Conservation (phyloP, 2,329 filamentous ascomycete genomes). For the Colletotrichum salicis region DNA sequence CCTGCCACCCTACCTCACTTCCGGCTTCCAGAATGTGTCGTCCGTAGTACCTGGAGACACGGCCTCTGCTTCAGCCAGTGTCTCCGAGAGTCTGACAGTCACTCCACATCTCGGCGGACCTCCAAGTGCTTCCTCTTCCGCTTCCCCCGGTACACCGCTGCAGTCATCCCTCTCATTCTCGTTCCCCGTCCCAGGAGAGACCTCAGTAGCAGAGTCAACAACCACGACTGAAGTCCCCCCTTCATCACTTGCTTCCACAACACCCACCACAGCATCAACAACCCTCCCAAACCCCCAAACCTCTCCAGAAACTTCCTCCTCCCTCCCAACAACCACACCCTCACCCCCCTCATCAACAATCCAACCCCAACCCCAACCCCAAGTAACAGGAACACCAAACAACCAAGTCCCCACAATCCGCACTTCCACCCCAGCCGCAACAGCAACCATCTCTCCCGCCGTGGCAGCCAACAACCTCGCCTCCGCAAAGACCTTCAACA, state of each 20-base stretch:
- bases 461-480: conserved; percentile 58
- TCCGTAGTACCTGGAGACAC: background rate
- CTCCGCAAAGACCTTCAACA: conserved; percentile 58
- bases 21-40: conserved; percentile 9
- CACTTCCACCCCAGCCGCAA: conserved; percentile 47
- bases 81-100: background rate
- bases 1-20: conserved; percentile 15
- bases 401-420: conserved; percentile 55
- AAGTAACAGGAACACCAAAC: conserved; percentile 49
- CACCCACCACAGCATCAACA: background rate
- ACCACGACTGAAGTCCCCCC: background rate
- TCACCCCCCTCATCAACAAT: background rate
- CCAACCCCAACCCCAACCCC: background rate
- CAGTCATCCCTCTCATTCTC: conserved; percentile 28
- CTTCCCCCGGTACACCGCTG: background rate
- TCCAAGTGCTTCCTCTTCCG: background rate
- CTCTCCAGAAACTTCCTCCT: background rate
- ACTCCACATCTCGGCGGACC: background rate
- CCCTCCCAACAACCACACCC: background rate
- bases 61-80: background rate
- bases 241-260: background rate
- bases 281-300: background rate
- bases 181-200: conserved; percentile 19
- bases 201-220: background rate
- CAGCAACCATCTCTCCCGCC: conserved; percentile 53